Conservation (phyloP, 306 rosid genomes). For the Canavalia ensiformis region DNA sequence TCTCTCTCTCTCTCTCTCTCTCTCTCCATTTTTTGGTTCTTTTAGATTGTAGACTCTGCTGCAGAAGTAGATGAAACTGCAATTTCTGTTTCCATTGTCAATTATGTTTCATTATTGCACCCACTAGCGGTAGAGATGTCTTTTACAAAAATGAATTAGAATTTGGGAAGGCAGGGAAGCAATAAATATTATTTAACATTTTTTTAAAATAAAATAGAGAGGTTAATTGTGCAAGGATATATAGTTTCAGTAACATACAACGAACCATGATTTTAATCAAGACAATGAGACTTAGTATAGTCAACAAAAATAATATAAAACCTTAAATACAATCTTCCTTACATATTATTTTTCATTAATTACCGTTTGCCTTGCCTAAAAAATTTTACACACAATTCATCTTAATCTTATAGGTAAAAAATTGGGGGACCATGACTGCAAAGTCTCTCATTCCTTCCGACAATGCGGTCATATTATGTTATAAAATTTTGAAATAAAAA, state of each 20-base stretch:
- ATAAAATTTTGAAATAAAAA: not conserved
- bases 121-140: not conserved
- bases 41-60: slow-evolving; percentile 16
- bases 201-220: not conserved
- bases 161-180: not conserved
- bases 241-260: not conserved
- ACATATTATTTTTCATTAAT: not conserved
- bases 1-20: slow-evolving; percentile 1
- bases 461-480: not conserved
- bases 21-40: not conserved
- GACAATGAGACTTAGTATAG: not conserved
- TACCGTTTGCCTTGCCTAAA: not conserved
- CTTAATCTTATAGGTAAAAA: not conserved
- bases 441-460: not conserved
- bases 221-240: not conserved
- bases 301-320: too few species aligned
- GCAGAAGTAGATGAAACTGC: slow-evolving; percentile 20
- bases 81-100: slow-evolving; percentile 8
- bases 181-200: not conserved
- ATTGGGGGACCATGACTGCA: not conserved
- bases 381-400: too few species aligned
- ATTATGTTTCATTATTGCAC: not conserved
- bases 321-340: not conserved
- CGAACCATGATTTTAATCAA: not conserved
- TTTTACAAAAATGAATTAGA: not conserved